Evolutionary conservation across 805 yeast species (phyloP), one percentile per base, ranked within the genome.

Genomic region (Phaffomyces antillensis): DNA sequence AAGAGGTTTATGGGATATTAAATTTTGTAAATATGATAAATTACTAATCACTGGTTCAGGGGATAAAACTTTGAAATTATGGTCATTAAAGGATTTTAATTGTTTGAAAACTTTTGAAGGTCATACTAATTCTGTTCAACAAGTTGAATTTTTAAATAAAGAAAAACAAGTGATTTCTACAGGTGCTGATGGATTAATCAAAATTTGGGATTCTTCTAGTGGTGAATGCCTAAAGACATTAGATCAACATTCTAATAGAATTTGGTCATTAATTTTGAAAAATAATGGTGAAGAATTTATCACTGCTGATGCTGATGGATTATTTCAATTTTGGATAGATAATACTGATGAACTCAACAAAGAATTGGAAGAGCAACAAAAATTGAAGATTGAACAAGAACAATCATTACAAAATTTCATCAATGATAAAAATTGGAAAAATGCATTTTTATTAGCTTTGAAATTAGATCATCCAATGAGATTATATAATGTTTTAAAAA

Each of bases 281-380:
- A 66, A 77, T 32, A 85, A 82, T 54, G 91, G 95, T 24, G 75
- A 74, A 16, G 73, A 75, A 46, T 73, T 93, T 46, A 77, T 87
- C 0, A 78, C 86, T 47, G 98, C 96, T 0, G 98, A 93, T 64
- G 97, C 96, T 1, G 98, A 93, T 64, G 96, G 97, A 44, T 82
- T 87, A 24, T 76, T 93, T 52, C 84, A 87, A 41, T 71, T 87
- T 36, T 93, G 99, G 99, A 71, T 71, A 44, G 98, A 93, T 64
- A 81, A 83, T 55, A 86, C 96, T 1, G 89, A 81, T 43, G 91
- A 85, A 59, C 75, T 79, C 43, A 70, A 72, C 45, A 76, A 67
- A 42, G 66, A 69, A 43, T 79, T 76, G 44, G 54, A 64, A 41
- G 77, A 76, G 41, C 76, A 72, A 30, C 73, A 69, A 44, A 80